These are phyloP conservation scores for Sonneratia caseolaris DNA, from an alignment of 345 rosid genomes.

Conservation along the genomic window DNA sequence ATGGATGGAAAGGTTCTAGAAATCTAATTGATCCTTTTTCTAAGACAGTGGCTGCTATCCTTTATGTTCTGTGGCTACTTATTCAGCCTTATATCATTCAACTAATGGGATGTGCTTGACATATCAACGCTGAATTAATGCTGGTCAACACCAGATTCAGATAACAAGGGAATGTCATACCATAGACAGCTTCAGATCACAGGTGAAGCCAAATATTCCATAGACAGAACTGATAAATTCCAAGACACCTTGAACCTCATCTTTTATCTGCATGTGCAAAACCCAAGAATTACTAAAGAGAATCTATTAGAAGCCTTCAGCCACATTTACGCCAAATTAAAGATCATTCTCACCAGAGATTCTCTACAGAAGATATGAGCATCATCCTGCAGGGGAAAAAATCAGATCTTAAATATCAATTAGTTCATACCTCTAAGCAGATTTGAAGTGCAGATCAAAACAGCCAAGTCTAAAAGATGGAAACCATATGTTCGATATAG, in stretches of 20 bases:
- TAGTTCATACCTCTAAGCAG: not conserved
- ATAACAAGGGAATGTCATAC: slow-evolving; percentile 24
- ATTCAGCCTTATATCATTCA: not conserved
- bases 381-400: slow-evolving; percentile 59
- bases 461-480: not conserved
- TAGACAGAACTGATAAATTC: slow-evolving; percentile 74
- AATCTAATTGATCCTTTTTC: not conserved
- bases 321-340: slow-evolving; percentile 1
- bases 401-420: not conserved
- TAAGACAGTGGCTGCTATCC: not conserved
- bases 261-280: slow-evolving; percentile 53
- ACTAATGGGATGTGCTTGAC: not conserved
- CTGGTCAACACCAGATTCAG: not conserved
- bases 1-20: not conserved
- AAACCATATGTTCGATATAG: too few species aligned
- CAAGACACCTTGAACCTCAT: slow-evolving; percentile 69
- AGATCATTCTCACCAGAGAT: slow-evolving; percentile 42
- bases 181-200: slow-evolving; percentile 86
- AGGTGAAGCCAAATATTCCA: slow-evolving; percentile 70
- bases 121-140: not conserved
- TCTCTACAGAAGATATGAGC: slow-evolving; percentile 92
- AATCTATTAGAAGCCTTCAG: slow-evolving; percentile 7
- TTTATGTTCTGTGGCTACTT: not conserved
- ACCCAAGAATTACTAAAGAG: slow-evolving; percentile 3
- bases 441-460: not conserved